These are phyloP conservation scores for Aspergillus sp. DNA, from an alignment of 2,329 filamentous ascomycete genomes.

Conservation along the genomic window DNA sequence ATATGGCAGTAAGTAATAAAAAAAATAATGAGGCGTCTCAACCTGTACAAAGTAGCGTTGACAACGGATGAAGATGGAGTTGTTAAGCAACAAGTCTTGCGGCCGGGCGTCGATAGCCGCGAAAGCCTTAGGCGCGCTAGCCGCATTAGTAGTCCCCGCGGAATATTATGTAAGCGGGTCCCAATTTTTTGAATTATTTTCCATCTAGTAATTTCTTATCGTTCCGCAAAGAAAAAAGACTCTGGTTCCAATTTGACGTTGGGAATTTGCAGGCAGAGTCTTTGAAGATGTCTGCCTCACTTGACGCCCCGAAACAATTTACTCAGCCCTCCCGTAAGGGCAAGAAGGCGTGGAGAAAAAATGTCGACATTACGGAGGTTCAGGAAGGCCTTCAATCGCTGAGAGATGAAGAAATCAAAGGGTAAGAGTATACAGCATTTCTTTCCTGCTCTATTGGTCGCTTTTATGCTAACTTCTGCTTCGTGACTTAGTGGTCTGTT, in stretches of 20 bases:
- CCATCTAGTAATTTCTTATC: not conserved
- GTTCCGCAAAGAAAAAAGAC: conserved; percentile 15
- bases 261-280: not conserved
- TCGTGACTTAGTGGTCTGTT: conserved; percentile 63
- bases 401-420: conserved; percentile 84
- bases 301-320: conserved; percentile 65
- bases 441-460: not conserved
- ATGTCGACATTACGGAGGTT: conserved; percentile 86
- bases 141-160: conserved; percentile 20
- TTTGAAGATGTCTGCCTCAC: conserved; percentile 26
- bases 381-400: conserved; percentile 73
- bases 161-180: conserved; percentile 24
- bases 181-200: conserved; percentile 23
- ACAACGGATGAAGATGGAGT: conserved; percentile 13
- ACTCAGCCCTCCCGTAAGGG: conserved; percentile 91
- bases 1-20: not conserved
- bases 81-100: conserved; percentile 3
- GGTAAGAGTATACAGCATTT: conserved; percentile 46
- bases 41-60: conserved; percentile 3
- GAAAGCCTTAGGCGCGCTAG: conserved; percentile 22
- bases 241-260: conserved; percentile 12
- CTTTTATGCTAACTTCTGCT: conserved; percentile 3
- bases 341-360: conserved; percentile 98
- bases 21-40: not conserved
- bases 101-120: conserved; percentile 12